Percentiles rank a stretch among this genome's conserved stretches.
These are phyloP conservation scores for Spatholobus suberectus DNA, from an alignment of 306 rosid genomes.

Conservation along the genomic window DNA sequence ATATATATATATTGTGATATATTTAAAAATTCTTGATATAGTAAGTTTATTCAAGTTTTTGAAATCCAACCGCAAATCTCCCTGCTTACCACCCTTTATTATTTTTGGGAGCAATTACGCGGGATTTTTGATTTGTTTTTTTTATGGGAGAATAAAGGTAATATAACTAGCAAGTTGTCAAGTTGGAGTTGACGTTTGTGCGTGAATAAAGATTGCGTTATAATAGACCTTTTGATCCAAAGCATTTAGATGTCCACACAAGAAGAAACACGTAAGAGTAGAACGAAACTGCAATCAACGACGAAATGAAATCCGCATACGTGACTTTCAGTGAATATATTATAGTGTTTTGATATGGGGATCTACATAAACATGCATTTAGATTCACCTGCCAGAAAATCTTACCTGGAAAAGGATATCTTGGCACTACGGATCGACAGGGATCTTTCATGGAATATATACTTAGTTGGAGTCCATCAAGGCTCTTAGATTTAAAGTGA, in stretches of 20 bases:
- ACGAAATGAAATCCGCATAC: constrained; percentile 18
- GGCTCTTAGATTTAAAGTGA: neutral
- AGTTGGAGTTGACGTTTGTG: constrained; percentile 27
- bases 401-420: neutral
- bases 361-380: constrained; percentile 9
- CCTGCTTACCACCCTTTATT: neutral
- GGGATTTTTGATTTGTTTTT: neutral
- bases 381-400: constrained; percentile 31
- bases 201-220: constrained; percentile 15
- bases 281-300: neutral
- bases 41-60: neutral
- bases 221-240: constrained; percentile 9
- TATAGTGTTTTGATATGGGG: constrained; percentile 39
- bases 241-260: constrained; percentile 7
- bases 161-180: constrained; percentile 5
- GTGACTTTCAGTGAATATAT: constrained; percentile 8
- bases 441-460: constrained; percentile 15
- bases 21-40: no score
- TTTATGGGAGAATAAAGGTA: neutral
- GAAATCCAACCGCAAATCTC: neutral
- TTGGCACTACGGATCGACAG: neutral
- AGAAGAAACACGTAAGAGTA: constrained; percentile 16
- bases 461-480: neutral
- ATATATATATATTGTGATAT: no score
- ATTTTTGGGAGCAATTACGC: neutral